Conservation (phyloP, 2,329 filamentous ascomycete species). For the Rhynchosporium secalis region DNA sequence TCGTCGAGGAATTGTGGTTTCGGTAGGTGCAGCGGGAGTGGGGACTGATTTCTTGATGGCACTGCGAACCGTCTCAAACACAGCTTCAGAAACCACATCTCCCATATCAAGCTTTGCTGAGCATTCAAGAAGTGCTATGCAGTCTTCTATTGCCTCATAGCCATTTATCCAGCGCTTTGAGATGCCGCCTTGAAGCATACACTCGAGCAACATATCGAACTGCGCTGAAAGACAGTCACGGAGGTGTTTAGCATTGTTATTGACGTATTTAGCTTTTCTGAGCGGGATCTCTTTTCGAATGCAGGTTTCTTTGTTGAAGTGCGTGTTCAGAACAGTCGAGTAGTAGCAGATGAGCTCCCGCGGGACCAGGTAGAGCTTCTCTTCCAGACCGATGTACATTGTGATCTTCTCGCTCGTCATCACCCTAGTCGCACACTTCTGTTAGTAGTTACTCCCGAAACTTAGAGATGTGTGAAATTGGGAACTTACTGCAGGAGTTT, state of each 20-base stretch:
- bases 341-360: constrained; percentile 8
- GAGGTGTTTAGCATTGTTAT: not conserved
- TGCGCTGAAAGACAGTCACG: not conserved
- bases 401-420: constrained; percentile 5
- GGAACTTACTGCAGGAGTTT: not conserved
- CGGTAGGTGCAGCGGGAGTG: not conserved
- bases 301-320: constrained; percentile 5
- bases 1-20: not conserved
- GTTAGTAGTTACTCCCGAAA: not conserved
- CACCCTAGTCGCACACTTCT: not conserved
- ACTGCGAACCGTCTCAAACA: not conserved
- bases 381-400: constrained; percentile 5
- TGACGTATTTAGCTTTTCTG: not conserved
- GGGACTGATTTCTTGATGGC: not conserved
- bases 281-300: not conserved
- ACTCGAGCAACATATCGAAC: constrained; percentile 8
- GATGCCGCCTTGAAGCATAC: constrained; percentile 7
- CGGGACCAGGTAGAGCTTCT: constrained; percentile 3
- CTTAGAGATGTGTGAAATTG: not conserved
- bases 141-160: not conserved
- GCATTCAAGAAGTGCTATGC: not conserved
- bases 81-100: not conserved
- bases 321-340: not conserved
- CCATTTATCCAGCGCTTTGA: constrained; percentile 2
- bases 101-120: not conserved